phyloP scores from a whole-genome alignment of 2,329 filamentous ascomycete species.

The Colletotrichum cereale region DNA sequence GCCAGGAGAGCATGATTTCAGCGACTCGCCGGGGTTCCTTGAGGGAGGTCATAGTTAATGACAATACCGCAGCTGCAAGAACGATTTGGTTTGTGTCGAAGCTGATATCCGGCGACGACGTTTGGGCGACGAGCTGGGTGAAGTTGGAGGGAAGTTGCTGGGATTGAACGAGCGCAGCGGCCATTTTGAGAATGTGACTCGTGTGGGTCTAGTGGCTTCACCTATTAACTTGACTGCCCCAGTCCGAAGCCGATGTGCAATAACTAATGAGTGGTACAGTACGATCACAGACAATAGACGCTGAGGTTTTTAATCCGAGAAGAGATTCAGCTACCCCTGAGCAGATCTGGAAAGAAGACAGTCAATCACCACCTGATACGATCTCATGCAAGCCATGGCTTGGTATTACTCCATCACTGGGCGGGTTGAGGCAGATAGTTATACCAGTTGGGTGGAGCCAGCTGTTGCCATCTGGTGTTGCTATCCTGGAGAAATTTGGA shows the following conservation, averaged over 20 bases:
- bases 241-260: not conserved
- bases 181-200: constrained; percentile 26
- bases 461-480: not conserved
- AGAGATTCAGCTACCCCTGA: too few relatives aligned
- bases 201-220: constrained; percentile 27
- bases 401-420: not conserved
- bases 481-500: not conserved
- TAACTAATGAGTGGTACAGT: too few relatives aligned
- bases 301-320: not conserved
- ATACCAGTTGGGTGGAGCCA: not conserved
- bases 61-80: not conserved
- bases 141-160: constrained; percentile 24
- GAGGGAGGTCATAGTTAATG: constrained; percentile 26
- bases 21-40: constrained; percentile 51
- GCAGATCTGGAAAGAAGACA: constrained; percentile 6
- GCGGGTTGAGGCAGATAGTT: constrained; percentile 1
- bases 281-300: not conserved
- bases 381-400: constrained; percentile 24
- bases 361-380: constrained; percentile 15
- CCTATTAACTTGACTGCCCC: not conserved
- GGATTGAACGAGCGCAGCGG: constrained; percentile 8
- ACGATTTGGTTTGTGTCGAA: not conserved
- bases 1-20: constrained; percentile 54
- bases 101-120: not conserved
- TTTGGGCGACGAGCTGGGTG: constrained; percentile 21